Conservation (phyloP, 495 filamentous ascomycete genomes). For the Talaromyces wortmannii region DNA sequence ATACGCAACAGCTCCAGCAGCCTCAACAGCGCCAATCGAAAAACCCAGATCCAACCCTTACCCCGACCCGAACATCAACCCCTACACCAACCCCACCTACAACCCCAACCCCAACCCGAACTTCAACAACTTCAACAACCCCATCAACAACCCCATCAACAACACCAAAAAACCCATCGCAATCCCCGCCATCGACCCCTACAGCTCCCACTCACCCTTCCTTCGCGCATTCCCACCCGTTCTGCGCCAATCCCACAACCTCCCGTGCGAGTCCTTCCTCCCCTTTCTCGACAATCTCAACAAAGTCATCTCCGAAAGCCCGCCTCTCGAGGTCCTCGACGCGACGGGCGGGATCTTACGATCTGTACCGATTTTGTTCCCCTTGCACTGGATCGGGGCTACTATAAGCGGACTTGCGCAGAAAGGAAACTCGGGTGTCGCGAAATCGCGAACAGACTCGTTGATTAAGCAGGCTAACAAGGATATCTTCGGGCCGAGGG, state of each 20-base stretch:
- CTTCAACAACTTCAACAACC: background rate
- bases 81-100: background rate
- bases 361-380: constrained; percentile 24
- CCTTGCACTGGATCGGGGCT: constrained; percentile 17
- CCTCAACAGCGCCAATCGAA: too few species aligned
- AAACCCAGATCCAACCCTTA: too few species aligned
- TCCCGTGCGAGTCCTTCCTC: constrained; percentile 19
- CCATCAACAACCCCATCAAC: too few species aligned
- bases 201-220: constrained; percentile 14
- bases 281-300: constrained; percentile 24
- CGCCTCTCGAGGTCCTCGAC: constrained; percentile 27
- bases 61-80: background rate
- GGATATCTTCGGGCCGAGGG: constrained; percentile 18
- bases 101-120: background rate
- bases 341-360: constrained; percentile 21
- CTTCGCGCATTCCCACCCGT: constrained; percentile 20
- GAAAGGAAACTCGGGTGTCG: constrained; percentile 15
- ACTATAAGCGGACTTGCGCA: constrained; percentile 18
- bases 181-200: constrained; percentile 16
- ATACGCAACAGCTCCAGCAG: too few species aligned
- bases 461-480: constrained; percentile 18
- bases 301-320: constrained; percentile 16
- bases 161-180: constrained; percentile 14
- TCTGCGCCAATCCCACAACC: constrained; percentile 10
- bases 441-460: constrained; percentile 20